Evolutionary conservation across 768 basidiomycete species (phyloP), one percentile per base, ranked within the genome.

Genomic region (Boletus reticulatus): DNA sequence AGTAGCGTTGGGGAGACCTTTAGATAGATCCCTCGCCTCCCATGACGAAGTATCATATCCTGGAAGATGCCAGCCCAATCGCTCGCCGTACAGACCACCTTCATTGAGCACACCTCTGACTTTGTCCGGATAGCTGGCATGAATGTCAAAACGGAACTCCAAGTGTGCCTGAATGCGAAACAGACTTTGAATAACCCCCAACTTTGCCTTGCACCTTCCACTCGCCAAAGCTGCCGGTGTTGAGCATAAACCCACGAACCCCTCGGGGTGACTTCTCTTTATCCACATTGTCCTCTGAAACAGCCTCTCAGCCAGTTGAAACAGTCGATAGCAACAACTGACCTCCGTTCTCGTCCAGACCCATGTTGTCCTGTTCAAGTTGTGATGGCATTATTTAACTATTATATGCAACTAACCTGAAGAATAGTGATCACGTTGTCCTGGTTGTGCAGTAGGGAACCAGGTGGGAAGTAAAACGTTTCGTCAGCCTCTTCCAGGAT

Each of bases 381-480:
- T 50, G 37, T 67, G 13, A 62, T 24, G 5, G 34, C 4, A 6
- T n/a, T 14, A 20, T 27, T 27, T 17, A 13, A 44, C 22, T n/a
- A n/a, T 22, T 7, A 13, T 14, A 53, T 24, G 4, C 22, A n/a
- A 56, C 74, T 39, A 63, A 84, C 87, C 77, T 89, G 88, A 6
- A 91, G 77, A 42, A 92, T 77, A 0, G 90, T 92, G 50, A 93
- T 80, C 12, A 92, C 83, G 63, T 92, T 93, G 61, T 88, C 87
- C 50, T 73, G 58, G 6, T 80, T 80, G 10, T 76, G 64, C 6
- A 68, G 65, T 32, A 92, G 60, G 6, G 85, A 74, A 1, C 78
- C 81, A 6, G 67, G 41, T 0, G 89, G 87, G 75, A 92, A 87
- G 9, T 68, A 66, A 63, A 84, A 92, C 46, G 75, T 74, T 27